Evolutionary conservation across 106 monocot genomes (phyloP).

Genomic region (Amphibolis antarctica): DNA sequence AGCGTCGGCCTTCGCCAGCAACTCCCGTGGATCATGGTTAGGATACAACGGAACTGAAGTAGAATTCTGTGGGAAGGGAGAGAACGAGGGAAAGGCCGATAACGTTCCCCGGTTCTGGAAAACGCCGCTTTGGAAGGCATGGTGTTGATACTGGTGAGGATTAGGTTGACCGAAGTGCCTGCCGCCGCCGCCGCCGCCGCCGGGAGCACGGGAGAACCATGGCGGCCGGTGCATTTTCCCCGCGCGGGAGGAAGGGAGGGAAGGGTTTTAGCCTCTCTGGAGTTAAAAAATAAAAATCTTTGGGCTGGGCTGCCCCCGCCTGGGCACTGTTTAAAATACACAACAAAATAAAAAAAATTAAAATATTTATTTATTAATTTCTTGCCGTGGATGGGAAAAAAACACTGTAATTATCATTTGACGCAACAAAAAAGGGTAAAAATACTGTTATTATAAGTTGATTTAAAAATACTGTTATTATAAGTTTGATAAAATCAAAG

Average conservation of each 20-base stretch:
- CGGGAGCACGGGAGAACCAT: not conserved
- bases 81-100: not conserved
- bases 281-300: too few species aligned
- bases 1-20: slow-evolving; percentile 28
- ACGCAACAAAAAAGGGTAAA: too few species aligned
- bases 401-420: too few species aligned
- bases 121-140: not conserved
- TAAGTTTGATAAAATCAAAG: too few species aligned
- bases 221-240: not conserved
- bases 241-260: not conserved
- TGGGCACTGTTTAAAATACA: too few species aligned
- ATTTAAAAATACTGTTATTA: too few species aligned
- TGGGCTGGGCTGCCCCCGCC: too few species aligned
- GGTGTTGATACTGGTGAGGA: slow-evolving; percentile 3
- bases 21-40: not conserved
- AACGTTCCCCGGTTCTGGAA: not conserved
- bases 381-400: too few species aligned
- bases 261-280: not conserved
- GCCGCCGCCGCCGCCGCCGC: not conserved
- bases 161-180: too few species aligned
- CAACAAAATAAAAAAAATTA: too few species aligned
- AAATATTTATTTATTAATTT: too few species aligned
- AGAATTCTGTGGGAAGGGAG: not conserved
- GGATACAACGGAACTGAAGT: not conserved
- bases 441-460: too few species aligned